phyloP scores from a whole-genome alignment of 2,329 filamentous ascomycete genomes.

The Ustulina deusta region DNA sequence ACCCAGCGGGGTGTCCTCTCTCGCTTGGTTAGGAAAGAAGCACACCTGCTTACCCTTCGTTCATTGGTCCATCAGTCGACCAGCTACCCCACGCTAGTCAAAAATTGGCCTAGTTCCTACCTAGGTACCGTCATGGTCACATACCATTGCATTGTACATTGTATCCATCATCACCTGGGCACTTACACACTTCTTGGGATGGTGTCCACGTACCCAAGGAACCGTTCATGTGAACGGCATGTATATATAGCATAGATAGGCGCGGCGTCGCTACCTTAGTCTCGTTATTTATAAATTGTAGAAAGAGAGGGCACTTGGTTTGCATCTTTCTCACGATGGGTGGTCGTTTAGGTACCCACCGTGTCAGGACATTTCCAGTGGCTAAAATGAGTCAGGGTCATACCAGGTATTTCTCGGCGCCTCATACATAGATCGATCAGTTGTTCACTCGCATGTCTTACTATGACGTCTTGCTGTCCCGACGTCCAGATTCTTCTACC shows the following conservation, averaged over 20 bases:
- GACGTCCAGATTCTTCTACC: no score
- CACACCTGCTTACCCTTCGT: not conserved
- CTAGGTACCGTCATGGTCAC: not conserved
- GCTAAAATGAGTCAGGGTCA: not conserved
- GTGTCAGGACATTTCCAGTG: not conserved
- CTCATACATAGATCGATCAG: not conserved
- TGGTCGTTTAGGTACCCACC: no score
- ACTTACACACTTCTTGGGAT: not conserved
- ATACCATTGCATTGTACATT: conserved; percentile 13
- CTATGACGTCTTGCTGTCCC: not conserved
- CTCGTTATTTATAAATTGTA: not conserved
- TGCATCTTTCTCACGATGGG: no score
- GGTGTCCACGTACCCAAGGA: not conserved
- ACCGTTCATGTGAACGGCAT: not conserved
- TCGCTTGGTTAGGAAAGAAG: conserved; percentile 28
- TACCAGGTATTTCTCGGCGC: not conserved
- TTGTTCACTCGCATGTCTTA: not conserved
- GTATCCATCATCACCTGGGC: not conserved
- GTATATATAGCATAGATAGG: not conserved
- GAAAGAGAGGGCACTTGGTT: not conserved
- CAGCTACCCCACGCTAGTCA: not conserved
- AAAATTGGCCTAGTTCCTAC: not conserved
- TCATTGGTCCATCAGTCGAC: conserved; percentile 20
- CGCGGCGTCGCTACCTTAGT: not conserved
- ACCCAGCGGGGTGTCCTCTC: conserved; percentile 5